These are phyloP conservation scores for Arxiozyma heterogenica DNA, from an alignment of 1,139 yeast species.

Conservation along the genomic window DNA sequence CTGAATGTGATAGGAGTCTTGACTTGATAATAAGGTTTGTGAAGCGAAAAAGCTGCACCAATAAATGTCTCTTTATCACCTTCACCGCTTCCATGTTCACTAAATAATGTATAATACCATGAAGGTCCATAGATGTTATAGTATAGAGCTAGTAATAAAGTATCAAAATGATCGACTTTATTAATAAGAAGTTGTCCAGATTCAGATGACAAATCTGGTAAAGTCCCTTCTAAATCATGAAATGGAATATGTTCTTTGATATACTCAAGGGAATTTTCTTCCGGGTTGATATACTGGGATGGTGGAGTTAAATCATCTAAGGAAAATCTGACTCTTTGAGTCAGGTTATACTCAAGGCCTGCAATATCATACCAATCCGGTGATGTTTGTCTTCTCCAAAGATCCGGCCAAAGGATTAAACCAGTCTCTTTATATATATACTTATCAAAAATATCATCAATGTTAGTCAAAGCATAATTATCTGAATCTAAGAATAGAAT, in stretches of 20 bases:
- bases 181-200: constrained; percentile 51
- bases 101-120: constrained; percentile 44
- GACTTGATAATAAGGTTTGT: constrained; percentile 47
- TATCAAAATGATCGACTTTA: constrained; percentile 41
- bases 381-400: constrained; percentile 55
- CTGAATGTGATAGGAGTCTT: constrained; percentile 19
- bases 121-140: constrained; percentile 49
- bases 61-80: constrained; percentile 58
- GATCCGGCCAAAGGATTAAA: constrained; percentile 60
- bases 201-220: constrained; percentile 54
- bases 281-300: constrained; percentile 12
- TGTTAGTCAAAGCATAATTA: constrained; percentile 48
- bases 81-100: constrained; percentile 54
- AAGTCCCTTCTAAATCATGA: constrained; percentile 48
- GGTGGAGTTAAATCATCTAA: constrained; percentile 23
- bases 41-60: constrained; percentile 48
- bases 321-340: constrained; percentile 18
- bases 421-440: constrained; percentile 31
- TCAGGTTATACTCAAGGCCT: constrained; percentile 32
- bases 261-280: background rate
- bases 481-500: constrained; percentile 61
- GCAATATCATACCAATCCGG: constrained; percentile 54
- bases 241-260: constrained; percentile 24
- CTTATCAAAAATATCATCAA: constrained; percentile 42
- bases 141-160: constrained; percentile 45